These are phyloP conservation scores for Actinidia chinensis DNA, from an alignment of 179 eudicot genomes.

Conservation along the genomic window DNA sequence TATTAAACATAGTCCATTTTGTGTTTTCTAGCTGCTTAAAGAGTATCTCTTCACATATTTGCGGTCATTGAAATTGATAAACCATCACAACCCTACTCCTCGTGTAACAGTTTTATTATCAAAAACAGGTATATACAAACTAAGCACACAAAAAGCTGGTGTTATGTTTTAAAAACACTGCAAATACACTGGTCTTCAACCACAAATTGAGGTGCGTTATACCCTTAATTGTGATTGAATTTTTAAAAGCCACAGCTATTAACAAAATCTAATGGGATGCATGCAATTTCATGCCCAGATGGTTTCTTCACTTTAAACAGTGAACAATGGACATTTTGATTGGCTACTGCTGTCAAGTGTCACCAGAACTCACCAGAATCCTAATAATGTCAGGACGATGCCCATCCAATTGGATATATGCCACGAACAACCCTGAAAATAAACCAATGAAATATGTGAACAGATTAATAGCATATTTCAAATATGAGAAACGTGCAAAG, in stretches of 20 bases:
- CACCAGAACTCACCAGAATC: slow-evolving; percentile 57
- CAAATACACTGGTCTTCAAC: not conserved
- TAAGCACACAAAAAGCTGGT: not conserved
- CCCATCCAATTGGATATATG: slow-evolving; percentile 90
- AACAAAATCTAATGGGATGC: no score
- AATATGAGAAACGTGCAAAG: not conserved
- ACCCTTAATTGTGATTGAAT: no score
- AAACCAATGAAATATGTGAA: not conserved
- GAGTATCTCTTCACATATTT: not conserved
- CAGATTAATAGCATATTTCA: slow-evolving; percentile 1
- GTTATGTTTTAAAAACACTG: not conserved
- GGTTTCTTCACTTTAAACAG: no score
- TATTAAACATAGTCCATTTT: not conserved
- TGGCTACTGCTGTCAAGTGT: not conserved
- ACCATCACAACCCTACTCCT: not conserved
- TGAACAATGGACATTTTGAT: slow-evolving; percentile 1
- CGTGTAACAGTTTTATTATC: not conserved
- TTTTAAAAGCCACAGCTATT: no score
- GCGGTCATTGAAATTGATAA: not conserved
- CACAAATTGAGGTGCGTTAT: no score
- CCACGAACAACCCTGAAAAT: slow-evolving; percentile 72
- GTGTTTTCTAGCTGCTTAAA: not conserved
- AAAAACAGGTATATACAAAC: not conserved
- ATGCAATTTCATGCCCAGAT: no score
- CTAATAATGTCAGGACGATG: slow-evolving; percentile 62